phyloP scores from a whole-genome alignment of 768 basidiomycete species.

The Panaeolus papilionaceus region DNA sequence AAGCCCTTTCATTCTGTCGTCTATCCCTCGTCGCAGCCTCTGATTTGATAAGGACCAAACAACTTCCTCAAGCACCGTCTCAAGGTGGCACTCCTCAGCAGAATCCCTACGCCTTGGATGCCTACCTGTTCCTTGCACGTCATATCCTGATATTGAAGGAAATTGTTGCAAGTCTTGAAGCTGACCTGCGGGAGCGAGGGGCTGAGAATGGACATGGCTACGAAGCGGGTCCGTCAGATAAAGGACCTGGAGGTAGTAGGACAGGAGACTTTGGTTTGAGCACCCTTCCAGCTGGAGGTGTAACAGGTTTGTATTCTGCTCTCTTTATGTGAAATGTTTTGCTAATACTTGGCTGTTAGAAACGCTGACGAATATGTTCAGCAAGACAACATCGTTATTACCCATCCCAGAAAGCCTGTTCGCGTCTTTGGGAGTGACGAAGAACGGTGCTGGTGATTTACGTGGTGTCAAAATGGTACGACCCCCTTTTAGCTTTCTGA shows the following conservation, averaged over 20 bases:
- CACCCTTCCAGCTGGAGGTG: slow-evolving; percentile 40
- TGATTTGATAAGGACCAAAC: slow-evolving; percentile 61
- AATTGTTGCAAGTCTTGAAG: slow-evolving; percentile 64
- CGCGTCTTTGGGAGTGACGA: slow-evolving; percentile 70
- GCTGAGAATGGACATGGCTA: slow-evolving; percentile 34
- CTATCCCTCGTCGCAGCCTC: slow-evolving; percentile 80
- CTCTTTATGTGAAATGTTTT: not conserved
- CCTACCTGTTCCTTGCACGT: slow-evolving; percentile 85
- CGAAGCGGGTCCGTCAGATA: slow-evolving; percentile 6
- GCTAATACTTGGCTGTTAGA: slow-evolving; percentile 39
- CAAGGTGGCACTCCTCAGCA: slow-evolving; percentile 36
- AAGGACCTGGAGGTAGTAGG: slow-evolving; percentile 16
- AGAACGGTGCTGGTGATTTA: slow-evolving; percentile 61
- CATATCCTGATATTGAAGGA: slow-evolving; percentile 94
- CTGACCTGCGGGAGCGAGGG: slow-evolving; percentile 65
- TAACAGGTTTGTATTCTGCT: slow-evolving; percentile 54
- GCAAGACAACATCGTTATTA: slow-evolving; percentile 61
- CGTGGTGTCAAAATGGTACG: slow-evolving; percentile 76
- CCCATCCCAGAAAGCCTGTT: slow-evolving; percentile 66
- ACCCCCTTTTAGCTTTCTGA: slow-evolving; percentile 16
- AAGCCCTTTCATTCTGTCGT: slow-evolving; percentile 84
- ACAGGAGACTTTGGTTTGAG: slow-evolving; percentile 19
- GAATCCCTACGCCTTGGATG: slow-evolving; percentile 58
- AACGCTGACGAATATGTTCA: slow-evolving; percentile 64
- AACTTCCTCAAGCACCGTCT: slow-evolving; percentile 34